Evolutionary conservation across 495 filamentous ascomycete genomes (phyloP).

Genomic region (Aspergillus nanangensis): DNA sequence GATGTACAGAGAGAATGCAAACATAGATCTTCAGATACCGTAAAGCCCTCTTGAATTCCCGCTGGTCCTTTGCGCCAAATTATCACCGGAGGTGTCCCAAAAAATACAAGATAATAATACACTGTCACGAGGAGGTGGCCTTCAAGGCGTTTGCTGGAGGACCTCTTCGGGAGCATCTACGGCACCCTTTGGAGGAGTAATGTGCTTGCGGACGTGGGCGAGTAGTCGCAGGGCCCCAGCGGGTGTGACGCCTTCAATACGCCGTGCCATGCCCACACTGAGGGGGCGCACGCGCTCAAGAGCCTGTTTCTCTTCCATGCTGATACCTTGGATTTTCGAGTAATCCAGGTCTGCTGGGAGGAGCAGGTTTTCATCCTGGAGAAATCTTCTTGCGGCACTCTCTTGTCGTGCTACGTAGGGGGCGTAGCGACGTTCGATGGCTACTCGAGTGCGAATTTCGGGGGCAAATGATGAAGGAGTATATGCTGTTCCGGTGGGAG

Average conservation of each 20-base stretch:
- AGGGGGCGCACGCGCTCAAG: constrained; percentile 70
- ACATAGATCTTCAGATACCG: background rate
- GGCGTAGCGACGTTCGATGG: constrained; percentile 77
- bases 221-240: constrained; percentile 43
- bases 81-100: too few species aligned
- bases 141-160: constrained; percentile 4
- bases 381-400: constrained; percentile 56
- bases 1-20: background rate
- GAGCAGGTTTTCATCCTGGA: constrained; percentile 69
- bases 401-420: constrained; percentile 75
- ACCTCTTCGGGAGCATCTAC: constrained; percentile 18
- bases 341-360: constrained; percentile 81
- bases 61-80: too few species aligned
- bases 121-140: too few species aligned
- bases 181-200: background rate
- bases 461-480: constrained; percentile 47
- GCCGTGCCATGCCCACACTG: constrained; percentile 79
- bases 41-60: background rate
- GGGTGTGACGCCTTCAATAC: constrained; percentile 75
- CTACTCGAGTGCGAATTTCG: constrained; percentile 60
- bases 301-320: constrained; percentile 67
- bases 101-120: too few species aligned
- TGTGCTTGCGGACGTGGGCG: constrained; percentile 33
- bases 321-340: constrained; percentile 62
- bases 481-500: constrained; percentile 23